Evolutionary conservation across 495 filamentous ascomycete species (phyloP).

Genomic region (Podospora appendiculata): DNA sequence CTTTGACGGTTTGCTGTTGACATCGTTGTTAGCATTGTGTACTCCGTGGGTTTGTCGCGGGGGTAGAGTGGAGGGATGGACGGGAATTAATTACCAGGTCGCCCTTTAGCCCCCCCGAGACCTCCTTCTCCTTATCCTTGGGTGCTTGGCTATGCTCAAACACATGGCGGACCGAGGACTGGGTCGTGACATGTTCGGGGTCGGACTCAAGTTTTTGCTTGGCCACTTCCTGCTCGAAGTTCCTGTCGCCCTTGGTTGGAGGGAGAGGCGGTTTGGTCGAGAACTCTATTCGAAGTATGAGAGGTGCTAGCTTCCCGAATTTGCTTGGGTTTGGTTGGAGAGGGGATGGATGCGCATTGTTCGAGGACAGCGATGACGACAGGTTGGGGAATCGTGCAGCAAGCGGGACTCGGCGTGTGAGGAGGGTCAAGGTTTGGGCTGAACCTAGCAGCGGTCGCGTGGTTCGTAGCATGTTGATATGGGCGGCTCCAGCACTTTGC

Average conservation of each 20-base stretch:
- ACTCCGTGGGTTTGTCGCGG: neutral
- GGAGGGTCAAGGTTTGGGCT: conserved; percentile 4
- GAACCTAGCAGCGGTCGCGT: conserved; percentile 10
- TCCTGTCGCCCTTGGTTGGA: conserved; percentile 34
- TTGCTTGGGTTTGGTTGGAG: no score
- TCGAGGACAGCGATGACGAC: no score
- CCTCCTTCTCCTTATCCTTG: conserved; percentile 44
- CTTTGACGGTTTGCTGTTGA: conserved; percentile 65
- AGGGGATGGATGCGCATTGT: no score
- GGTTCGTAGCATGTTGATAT: conserved; percentile 11
- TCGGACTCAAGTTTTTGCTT: conserved; percentile 44
- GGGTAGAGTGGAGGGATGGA: neutral
- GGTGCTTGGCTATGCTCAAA: conserved; percentile 32
- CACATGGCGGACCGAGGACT: conserved; percentile 48
- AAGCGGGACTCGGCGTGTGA: conserved; percentile 1
- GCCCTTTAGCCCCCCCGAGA: conserved; percentile 58
- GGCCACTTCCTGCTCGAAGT: conserved; percentile 42
- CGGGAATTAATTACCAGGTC: conserved; percentile 66
- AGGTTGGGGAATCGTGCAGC: no score
- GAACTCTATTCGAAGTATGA: conserved; percentile 3
- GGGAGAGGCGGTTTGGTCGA: conserved; percentile 19
- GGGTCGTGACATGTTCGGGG: conserved; percentile 51
- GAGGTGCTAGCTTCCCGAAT: neutral
- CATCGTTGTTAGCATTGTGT: neutral
- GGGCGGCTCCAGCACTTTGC: neutral